Base-by-base conservation (phyloP, 2,329 filamentous ascomycete species). In the Calycina herbarum region DNA sequence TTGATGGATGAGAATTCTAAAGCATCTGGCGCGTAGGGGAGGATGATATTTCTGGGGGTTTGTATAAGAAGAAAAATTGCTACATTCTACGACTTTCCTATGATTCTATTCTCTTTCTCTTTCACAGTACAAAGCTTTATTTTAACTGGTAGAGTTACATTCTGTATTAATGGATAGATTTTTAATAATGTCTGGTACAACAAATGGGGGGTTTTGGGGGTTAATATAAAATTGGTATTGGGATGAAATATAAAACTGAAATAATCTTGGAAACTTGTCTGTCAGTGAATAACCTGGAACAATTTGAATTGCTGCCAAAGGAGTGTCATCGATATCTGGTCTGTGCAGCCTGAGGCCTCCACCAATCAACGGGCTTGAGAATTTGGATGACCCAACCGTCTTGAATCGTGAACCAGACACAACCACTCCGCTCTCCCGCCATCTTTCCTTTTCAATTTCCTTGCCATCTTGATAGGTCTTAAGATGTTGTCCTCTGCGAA, bases 401-500 rank as follows among this genome's bases (percentile, higher is more conserved):
- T 51, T 51, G 45, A 27, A 24, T 24, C 45, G 24, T 57, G 54
- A 57, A 35, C 13, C 17, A 27, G 29, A 57, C 20, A 57, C 20
- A 29, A 57, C 68, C 61, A 65, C 68, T 67, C 67, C 54, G 66
- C 65, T 64, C 38, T 60, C 57, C 54, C 62, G 60, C 68, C 35
- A 64, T 64, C 59, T 58, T 66, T 66, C 31, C 57, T 67, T 72
- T 69, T 66, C 62, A 67, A 69, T 64, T 69, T 40, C 69, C 66
- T 68, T 72, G 65, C 67, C 66, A 68, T 42, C 59, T 54, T 33
- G 42, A 33, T 59, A 69, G 68, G 67, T 67, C 66, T 60, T 70
- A 75, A 69, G 70, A 81, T 81, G 79, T 72, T 81, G 67, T 77
- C 78, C 67, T 77, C 76, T 66, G 78, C 79, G 63, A 76, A 78